phyloP scores from a whole-genome alignment of 495 filamentous ascomycete species.

The Xylaria palmicola region DNA sequence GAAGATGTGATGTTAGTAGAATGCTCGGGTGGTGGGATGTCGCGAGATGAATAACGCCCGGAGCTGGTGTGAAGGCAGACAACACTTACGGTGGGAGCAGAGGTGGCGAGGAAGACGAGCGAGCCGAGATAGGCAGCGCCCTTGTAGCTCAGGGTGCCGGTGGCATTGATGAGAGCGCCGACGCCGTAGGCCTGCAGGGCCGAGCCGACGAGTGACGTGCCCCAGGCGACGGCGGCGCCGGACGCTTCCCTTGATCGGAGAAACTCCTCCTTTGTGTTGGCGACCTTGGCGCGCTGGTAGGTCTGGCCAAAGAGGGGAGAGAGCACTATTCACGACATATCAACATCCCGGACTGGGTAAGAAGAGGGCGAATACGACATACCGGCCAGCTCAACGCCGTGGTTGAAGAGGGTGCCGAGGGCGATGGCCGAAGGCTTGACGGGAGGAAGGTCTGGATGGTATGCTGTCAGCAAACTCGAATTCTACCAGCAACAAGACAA shows the following conservation, averaged over 20 bases:
- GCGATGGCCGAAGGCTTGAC: constrained; percentile 98
- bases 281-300: constrained; percentile 86
- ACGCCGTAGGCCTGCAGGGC: constrained; percentile 92
- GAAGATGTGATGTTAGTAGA: background rate
- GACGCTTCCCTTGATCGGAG: constrained; percentile 88
- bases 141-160: constrained; percentile 91
- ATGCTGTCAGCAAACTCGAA: constrained; percentile 23
- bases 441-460: constrained; percentile 73
- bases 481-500: background rate
- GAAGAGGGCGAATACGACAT: background rate
- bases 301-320: constrained; percentile 91
- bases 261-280: constrained; percentile 97
- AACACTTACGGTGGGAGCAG: constrained; percentile 77
- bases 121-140: constrained; percentile 91
- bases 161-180: constrained; percentile 92
- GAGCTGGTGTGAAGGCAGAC: too few relatives aligned
- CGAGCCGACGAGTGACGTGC: constrained; percentile 83
- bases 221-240: constrained; percentile 84
- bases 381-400: constrained; percentile 56
- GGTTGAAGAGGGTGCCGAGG: constrained; percentile 92
- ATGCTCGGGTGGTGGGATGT: background rate
- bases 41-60: background rate
- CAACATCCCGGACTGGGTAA: background rate
- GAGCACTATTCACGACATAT: constrained; percentile 63
- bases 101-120: constrained; percentile 87